A percentile compares a stretch with the other conserved stretches of the same genome.
These are phyloP conservation scores for Naganishia vaughanmartiniae DNA, from an alignment of 768 basidiomycete genomes.

Conservation along the genomic window DNA sequence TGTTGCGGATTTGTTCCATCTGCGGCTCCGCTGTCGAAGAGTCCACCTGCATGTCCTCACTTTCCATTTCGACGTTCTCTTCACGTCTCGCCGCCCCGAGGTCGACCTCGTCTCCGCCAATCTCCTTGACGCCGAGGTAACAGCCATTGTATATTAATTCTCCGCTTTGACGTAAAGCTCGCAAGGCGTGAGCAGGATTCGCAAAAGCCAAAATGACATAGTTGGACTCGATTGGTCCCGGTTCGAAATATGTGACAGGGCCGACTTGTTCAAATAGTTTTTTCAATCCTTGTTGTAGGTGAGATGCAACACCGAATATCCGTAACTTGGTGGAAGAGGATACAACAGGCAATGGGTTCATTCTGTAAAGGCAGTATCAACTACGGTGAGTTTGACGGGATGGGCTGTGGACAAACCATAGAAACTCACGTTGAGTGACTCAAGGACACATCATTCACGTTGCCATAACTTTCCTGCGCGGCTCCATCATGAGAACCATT, in stretches of 20 bases:
- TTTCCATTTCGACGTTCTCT: background rate
- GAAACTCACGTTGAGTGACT: background rate
- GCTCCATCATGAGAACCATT: background rate
- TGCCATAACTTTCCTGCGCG: background rate
- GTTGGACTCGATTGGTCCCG: slow-evolving; percentile 28
- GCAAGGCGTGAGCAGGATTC: slow-evolving; percentile 21
- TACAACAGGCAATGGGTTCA: slow-evolving; percentile 1
- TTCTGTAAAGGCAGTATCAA: background rate
- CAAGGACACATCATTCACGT: background rate
- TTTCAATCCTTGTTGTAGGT: slow-evolving; percentile 18
- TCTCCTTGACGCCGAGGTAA: slow-evolving; percentile 26
- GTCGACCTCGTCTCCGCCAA: slow-evolving; percentile 20
- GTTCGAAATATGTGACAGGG: slow-evolving; percentile 29
- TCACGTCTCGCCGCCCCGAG: slow-evolving; percentile 2
- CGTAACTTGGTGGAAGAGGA: slow-evolving; percentile 16
- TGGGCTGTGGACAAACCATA: background rate
- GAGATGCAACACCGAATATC: slow-evolving; percentile 29
- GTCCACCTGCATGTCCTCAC: slow-evolving; percentile 22
- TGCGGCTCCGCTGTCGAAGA: slow-evolving; percentile 6
- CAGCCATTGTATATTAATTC: slow-evolving; percentile 27
- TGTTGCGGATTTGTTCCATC: slow-evolving; percentile 12
- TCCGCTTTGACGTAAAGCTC: slow-evolving; percentile 28
- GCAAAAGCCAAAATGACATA: slow-evolving; percentile 27
- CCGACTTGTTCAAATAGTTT: slow-evolving; percentile 24
- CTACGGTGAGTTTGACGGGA: background rate